Conservation (phyloP, 2,329 filamentous ascomycete genomes). For the Tolypocladium inflatum region DNA sequence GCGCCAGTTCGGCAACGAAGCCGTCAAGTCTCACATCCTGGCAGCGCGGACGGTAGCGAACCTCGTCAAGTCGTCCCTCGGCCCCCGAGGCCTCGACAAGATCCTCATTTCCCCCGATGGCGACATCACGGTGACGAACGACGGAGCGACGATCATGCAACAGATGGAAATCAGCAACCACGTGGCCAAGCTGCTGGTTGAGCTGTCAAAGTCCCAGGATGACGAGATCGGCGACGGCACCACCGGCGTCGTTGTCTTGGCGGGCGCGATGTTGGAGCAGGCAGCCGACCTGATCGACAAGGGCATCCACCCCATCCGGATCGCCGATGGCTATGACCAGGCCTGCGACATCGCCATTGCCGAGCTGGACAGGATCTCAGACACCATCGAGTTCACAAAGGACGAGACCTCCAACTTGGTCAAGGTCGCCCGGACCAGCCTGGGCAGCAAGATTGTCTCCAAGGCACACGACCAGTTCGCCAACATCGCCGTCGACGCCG, state of each 20-base stretch:
- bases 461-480: constrained; percentile 98
- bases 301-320: constrained; percentile 97
- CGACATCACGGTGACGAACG: constrained; percentile 98
- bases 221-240: constrained; percentile 98
- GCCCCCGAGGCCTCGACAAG: constrained; percentile 94
- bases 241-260: constrained; percentile 92
- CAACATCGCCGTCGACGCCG: constrained; percentile 93
- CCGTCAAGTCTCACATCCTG: constrained; percentile 96
- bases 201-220: constrained; percentile 96
- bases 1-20: constrained; percentile 91
- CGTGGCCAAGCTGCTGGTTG: constrained; percentile 91
- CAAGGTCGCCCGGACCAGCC: constrained; percentile 89
- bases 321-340: constrained; percentile 96
- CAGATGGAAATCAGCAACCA: constrained; percentile 99
- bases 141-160: constrained; percentile 92
- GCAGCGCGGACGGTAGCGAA: constrained; percentile 92
- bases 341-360: constrained; percentile 94
- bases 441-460: constrained; percentile 98
- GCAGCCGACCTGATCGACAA: constrained; percentile 98
- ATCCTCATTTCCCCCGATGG: constrained; percentile 97
- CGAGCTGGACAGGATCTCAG: constrained; percentile 87
- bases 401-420: constrained; percentile 76
- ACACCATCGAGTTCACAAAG: constrained; percentile 76
- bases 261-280: constrained; percentile 89
- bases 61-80: constrained; percentile 94